A percentile compares a stretch with the other conserved stretches of the same genome.
Evolutionary conservation across 2,329 filamentous ascomycete species (phyloP).

Genomic region (Clonostachys byssicola): DNA sequence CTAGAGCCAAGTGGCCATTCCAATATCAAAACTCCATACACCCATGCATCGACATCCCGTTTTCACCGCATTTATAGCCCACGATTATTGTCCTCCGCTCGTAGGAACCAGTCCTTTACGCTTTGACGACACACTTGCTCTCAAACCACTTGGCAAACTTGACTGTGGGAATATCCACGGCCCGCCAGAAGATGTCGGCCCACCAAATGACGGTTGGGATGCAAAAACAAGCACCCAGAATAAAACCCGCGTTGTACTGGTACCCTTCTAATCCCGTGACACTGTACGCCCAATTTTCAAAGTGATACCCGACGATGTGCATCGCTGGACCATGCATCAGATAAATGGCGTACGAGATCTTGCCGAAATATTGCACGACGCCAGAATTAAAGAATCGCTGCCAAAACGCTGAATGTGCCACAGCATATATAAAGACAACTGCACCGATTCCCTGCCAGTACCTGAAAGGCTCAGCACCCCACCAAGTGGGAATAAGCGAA

Average conservation of each 20-base stretch:
- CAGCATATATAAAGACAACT: constrained; percentile 44
- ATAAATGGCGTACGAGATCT: constrained; percentile 57
- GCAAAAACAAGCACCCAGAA: constrained; percentile 39
- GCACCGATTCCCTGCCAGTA: constrained; percentile 54
- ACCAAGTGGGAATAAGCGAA: constrained; percentile 43
- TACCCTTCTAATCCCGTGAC: constrained; percentile 40
- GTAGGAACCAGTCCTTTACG: not conserved
- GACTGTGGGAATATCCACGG: constrained; percentile 51
- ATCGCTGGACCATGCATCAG: constrained; percentile 55
- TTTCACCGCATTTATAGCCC: too few species aligned
- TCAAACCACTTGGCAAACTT: constrained; percentile 54
- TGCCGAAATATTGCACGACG: constrained; percentile 53
- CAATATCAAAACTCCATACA: too few species aligned
- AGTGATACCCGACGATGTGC: constrained; percentile 47
- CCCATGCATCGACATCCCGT: too few species aligned
- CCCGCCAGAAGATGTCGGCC: constrained; percentile 52
- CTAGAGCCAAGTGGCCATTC: too few species aligned
- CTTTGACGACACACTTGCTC: constrained; percentile 28
- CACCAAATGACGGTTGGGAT: constrained; percentile 49
- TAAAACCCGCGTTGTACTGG: constrained; percentile 40
- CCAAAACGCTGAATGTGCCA: constrained; percentile 39
- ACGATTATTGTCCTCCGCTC: too few species aligned
- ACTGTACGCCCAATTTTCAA: constrained; percentile 41
- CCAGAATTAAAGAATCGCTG: constrained; percentile 44
- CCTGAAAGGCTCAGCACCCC: constrained; percentile 41